phyloP scores from a whole-genome alignment of 2,329 filamentous ascomycete genomes.

The Fonsecaea nubica region DNA sequence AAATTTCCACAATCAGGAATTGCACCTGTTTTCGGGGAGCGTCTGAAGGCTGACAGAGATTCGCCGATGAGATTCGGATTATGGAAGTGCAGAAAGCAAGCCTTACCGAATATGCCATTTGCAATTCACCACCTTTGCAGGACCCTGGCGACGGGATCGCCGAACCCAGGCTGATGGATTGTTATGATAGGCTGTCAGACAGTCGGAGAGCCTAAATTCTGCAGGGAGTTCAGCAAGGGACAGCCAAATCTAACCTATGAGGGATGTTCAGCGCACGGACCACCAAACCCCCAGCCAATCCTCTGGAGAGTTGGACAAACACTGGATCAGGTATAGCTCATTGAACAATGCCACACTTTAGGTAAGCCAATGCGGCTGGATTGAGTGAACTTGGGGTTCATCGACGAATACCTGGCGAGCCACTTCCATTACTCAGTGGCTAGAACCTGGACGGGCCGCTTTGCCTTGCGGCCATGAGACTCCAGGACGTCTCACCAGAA shows the following conservation, averaged over 20 bases:
- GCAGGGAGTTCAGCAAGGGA: constrained; percentile 2
- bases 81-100: not conserved
- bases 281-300: not conserved
- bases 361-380: constrained; percentile 3
- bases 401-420: not conserved
- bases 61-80: constrained; percentile 37
- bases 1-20: not conserved
- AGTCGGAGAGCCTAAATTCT: not conserved
- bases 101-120: constrained; percentile 9
- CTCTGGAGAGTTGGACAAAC: constrained; percentile 10
- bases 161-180: not conserved
- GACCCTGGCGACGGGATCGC: constrained; percentile 13
- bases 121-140: constrained; percentile 13
- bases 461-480: not conserved
- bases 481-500: not conserved
- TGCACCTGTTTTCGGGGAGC: not conserved
- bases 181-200: not conserved
- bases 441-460: not conserved
- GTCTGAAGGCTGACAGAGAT: not conserved
- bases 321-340: constrained; percentile 9
- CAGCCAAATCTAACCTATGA: constrained; percentile 3
- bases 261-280: not conserved
- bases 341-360: constrained; percentile 9
- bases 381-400: not conserved
- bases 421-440: not conserved